Conservation (phyloP, 2,329 filamentous ascomycete species). For the Waltergamsia citrina region DNA sequence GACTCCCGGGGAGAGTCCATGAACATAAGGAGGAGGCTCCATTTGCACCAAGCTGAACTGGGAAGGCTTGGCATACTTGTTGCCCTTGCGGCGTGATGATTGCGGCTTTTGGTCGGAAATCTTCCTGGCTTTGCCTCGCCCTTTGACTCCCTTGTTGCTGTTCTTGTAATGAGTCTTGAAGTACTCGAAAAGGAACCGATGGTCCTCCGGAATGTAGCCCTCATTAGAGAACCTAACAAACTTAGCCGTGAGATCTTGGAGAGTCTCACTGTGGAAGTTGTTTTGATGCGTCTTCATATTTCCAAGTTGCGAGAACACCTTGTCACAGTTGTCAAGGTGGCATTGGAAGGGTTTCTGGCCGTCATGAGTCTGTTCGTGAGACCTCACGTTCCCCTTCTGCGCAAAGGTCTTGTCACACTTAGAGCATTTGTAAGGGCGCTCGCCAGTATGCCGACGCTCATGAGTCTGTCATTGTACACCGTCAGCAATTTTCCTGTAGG, state of each 20-base stretch:
- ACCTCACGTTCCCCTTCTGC: constrained; percentile 75
- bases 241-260: constrained; percentile 59
- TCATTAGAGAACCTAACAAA: constrained; percentile 58
- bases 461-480: constrained; percentile 65
- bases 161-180: constrained; percentile 90
- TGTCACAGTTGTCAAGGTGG: constrained; percentile 72
- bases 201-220: constrained; percentile 46
- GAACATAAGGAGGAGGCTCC: no score
- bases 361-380: constrained; percentile 74
- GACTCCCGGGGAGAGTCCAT: no score
- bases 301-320: constrained; percentile 81
- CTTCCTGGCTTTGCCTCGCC: constrained; percentile 75
- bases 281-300: constrained; percentile 97
- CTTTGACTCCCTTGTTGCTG: constrained; percentile 97
- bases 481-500: no score
- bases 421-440: constrained; percentile 73
- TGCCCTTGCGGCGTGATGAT: neutral
- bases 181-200: constrained; percentile 75
- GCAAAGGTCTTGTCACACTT: constrained; percentile 76
- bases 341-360: constrained; percentile 73
- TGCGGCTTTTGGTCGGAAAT: neutral
- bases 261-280: constrained; percentile 74
- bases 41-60: no score
- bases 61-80: no score
- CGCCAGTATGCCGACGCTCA: constrained; percentile 76